Percentiles rank a stretch among this genome's conserved stretches.
Conservation (phyloP, 371 early-diverging fungal genomes). For the Chytridium lagenaria region DNA sequence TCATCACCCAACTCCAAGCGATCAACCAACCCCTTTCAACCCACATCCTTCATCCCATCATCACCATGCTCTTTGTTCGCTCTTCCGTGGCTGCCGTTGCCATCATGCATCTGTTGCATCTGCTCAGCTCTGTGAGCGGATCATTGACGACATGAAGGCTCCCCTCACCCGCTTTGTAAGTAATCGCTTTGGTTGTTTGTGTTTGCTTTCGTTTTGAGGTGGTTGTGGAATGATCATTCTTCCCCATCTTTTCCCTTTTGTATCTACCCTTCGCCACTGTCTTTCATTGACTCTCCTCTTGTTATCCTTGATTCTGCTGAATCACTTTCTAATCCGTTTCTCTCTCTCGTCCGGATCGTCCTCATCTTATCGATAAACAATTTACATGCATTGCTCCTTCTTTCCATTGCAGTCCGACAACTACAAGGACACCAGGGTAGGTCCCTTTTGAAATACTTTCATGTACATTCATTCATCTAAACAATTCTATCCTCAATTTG, state of each 20-base stretch:
- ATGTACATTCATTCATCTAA: background rate
- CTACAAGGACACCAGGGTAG: conserved; percentile 3
- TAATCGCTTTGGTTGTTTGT: background rate
- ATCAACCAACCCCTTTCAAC: no score
- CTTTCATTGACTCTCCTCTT: background rate
- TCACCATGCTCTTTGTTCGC: background rate
- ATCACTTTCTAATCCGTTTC: background rate
- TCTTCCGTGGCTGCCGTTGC: background rate
- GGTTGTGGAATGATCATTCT: background rate
- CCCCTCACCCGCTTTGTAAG: conserved; percentile 2
- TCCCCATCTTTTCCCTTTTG: background rate
- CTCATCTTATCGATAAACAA: background rate
- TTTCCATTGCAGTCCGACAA: background rate
- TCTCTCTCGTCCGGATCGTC: background rate
- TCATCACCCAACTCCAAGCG: no score
- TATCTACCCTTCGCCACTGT: background rate
- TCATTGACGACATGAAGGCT: conserved; percentile 15
- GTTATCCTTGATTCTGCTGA: no score
- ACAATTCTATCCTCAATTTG: background rate
- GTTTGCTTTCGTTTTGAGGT: background rate
- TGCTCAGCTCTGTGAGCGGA: conserved; percentile 18
- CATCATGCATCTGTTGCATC: background rate
- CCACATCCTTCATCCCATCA: background rate
- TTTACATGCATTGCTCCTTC: background rate
- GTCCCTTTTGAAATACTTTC: background rate